phyloP scores from a whole-genome alignment of 2,329 filamentous ascomycete genomes.

The Ascosphaera apis region DNA sequence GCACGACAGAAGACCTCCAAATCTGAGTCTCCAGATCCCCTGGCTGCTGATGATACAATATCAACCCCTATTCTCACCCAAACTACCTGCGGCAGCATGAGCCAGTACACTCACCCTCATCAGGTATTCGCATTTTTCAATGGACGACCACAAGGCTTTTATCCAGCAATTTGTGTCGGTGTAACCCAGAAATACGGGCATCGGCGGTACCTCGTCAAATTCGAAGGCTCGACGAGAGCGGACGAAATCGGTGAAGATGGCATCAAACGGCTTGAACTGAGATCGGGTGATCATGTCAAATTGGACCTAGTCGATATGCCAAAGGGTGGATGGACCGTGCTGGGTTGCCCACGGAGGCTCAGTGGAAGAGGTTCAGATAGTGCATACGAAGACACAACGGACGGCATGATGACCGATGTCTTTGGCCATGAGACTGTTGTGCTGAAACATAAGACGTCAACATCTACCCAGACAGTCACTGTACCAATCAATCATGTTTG shows the following conservation, averaged over 20 bases:
- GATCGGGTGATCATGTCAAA: slow-evolving; percentile 23
- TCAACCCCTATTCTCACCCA: no score
- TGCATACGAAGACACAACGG: slow-evolving; percentile 9
- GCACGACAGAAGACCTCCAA: no score
- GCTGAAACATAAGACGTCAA: slow-evolving; percentile 20
- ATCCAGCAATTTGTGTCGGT: slow-evolving; percentile 35
- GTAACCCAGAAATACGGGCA: slow-evolving; percentile 16
- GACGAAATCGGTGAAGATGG: slow-evolving; percentile 17
- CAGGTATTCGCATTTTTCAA: slow-evolving; percentile 37
- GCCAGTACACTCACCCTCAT: no score
- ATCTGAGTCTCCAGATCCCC: no score
- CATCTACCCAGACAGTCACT: slow-evolving; percentile 14
- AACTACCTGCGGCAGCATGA: no score
- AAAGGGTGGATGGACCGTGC: slow-evolving; percentile 21
- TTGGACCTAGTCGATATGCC: slow-evolving; percentile 20
- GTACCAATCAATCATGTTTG: slow-evolving; percentile 24
- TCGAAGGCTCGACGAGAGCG: slow-evolving; percentile 19
- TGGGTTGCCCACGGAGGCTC: slow-evolving; percentile 18
- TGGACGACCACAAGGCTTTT: slow-evolving; percentile 30
- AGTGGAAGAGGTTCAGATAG: slow-evolving; percentile 6
- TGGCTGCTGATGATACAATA: no score
- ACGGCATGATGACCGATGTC: slow-evolving; percentile 17
- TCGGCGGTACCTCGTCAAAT: slow-evolving; percentile 22
- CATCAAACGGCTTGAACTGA: slow-evolving; percentile 23
- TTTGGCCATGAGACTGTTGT: slow-evolving; percentile 20